Evolutionary conservation across 2,329 filamentous ascomycete genomes (phyloP).

Genomic region (Neopestalotiopsis clavispora): DNA sequence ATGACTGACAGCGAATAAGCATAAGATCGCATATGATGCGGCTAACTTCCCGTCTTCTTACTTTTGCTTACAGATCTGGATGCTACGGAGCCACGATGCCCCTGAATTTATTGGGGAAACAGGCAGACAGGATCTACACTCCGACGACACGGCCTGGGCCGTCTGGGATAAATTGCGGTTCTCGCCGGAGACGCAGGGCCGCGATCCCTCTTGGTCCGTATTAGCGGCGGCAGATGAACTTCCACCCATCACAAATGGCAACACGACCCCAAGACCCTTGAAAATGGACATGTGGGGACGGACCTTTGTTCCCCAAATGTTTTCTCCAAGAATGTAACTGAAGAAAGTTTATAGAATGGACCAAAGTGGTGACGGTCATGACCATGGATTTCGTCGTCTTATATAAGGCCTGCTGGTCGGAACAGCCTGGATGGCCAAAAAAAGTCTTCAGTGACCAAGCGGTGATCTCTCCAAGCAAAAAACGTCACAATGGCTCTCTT

Average conservation of each 20-base stretch:
- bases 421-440: background rate
- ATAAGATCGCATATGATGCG: background rate
- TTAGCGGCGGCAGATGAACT: conserved; percentile 22
- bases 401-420: conserved; percentile 3
- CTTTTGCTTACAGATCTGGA: background rate
- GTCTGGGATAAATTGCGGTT: conserved; percentile 17
- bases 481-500: conserved; percentile 29
- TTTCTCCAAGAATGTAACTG: conserved; percentile 14
- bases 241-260: conserved; percentile 28
- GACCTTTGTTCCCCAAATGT: background rate
- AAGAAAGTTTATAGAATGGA: conserved; percentile 21
- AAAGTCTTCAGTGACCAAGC: background rate
- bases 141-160: conserved; percentile 6
- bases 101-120: background rate
- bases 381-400: background rate
- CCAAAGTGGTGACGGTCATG: background rate
- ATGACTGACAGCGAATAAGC: background rate
- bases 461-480: background rate
- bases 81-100: background rate
- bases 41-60: background rate
- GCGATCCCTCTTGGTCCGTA: background rate
- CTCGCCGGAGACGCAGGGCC: conserved; percentile 15
- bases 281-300: conserved; percentile 21
- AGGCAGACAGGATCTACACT: background rate
- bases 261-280: conserved; percentile 18